Conservation (phyloP, 352 stramenopile species). For the Globisporangium orthogonon region DNA sequence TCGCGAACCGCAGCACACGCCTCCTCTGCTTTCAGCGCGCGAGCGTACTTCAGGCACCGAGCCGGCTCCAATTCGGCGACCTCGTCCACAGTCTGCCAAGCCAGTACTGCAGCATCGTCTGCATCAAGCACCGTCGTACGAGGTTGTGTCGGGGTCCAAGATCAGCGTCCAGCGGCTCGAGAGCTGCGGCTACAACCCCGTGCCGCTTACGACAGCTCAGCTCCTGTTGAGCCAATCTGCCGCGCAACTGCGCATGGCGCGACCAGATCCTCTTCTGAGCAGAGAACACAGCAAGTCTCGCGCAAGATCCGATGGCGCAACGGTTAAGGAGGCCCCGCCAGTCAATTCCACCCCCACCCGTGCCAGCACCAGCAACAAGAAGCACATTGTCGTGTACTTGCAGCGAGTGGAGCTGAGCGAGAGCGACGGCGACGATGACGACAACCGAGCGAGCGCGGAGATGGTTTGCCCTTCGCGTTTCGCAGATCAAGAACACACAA, state of each 20-base stretch:
- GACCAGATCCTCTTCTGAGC: neutral
- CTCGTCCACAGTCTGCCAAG: conserved; percentile 46
- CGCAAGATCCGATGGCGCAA: neutral
- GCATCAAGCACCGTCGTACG: neutral
- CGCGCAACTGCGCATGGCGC: conserved; percentile 6
- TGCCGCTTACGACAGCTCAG: conserved; percentile 7
- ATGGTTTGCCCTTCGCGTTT: neutral
- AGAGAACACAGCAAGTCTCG: neutral
- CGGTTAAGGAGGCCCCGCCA: neutral
- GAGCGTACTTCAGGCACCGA: neutral
- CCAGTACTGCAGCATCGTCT: conserved; percentile 20
- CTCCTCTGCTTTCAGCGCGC: conserved; percentile 21
- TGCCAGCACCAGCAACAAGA: conserved; percentile 3
- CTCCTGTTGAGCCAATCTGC: conserved; percentile 21
- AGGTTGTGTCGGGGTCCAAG: conserved; percentile 12
- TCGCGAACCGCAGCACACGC: neutral
- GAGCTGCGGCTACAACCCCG: conserved; percentile 24
- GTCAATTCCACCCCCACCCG: neutral
- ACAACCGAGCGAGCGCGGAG: neutral
- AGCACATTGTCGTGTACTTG: conserved; percentile 38
- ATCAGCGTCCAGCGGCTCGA: conserved; percentile 32
- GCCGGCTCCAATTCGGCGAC: neutral
- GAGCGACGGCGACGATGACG: conserved; percentile 1
- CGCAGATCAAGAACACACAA: neutral
- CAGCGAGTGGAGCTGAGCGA: conserved; percentile 21